A percentile compares a stretch with the other conserved stretches of the same genome.
These are phyloP conservation scores for Trichosporon sp. DNA, from an alignment of 1,284 basidiomycete genomes.

Conservation along the genomic window DNA sequence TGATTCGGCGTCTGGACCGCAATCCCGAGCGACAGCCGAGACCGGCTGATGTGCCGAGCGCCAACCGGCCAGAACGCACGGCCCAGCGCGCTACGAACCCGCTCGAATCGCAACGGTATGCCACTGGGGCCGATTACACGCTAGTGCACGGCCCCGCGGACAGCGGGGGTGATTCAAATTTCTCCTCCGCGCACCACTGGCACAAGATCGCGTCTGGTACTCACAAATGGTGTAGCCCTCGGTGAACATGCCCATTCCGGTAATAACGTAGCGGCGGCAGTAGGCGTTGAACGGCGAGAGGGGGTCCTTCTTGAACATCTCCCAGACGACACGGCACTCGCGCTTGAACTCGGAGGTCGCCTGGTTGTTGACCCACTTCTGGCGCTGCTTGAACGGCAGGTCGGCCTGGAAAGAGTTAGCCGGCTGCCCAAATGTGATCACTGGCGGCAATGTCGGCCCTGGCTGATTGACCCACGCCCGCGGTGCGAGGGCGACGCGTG, in stretches of 20 bases:
- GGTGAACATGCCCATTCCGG: slow-evolving; percentile 54
- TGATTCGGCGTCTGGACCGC: neutral
- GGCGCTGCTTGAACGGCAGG: slow-evolving; percentile 35
- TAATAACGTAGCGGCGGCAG: slow-evolving; percentile 52
- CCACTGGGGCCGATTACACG: too few species aligned
- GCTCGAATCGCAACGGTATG: too few species aligned
- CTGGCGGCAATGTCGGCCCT: neutral
- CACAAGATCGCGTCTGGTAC: slow-evolving; percentile 4
- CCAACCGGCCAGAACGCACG: neutral
- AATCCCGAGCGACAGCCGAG: neutral
- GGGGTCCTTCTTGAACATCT: slow-evolving; percentile 53
- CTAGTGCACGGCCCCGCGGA: too few species aligned
- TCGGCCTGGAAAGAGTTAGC: slow-evolving; percentile 34
- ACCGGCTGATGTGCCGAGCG: neutral
- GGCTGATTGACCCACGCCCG: neutral
- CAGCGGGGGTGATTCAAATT: too few species aligned
- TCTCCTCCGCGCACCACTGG: too few species aligned
- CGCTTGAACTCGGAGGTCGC: slow-evolving; percentile 48
- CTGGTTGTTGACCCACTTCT: slow-evolving; percentile 49
- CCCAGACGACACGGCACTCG: slow-evolving; percentile 49
- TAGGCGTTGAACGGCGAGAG: slow-evolving; percentile 50
- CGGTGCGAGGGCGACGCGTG: neutral
- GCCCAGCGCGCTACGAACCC: neutral
- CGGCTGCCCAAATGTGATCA: neutral
- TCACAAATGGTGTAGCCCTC: slow-evolving; percentile 46